phyloP scores from a whole-genome alignment of 768 basidiomycete species.

The Hygrophorus russula region DNA sequence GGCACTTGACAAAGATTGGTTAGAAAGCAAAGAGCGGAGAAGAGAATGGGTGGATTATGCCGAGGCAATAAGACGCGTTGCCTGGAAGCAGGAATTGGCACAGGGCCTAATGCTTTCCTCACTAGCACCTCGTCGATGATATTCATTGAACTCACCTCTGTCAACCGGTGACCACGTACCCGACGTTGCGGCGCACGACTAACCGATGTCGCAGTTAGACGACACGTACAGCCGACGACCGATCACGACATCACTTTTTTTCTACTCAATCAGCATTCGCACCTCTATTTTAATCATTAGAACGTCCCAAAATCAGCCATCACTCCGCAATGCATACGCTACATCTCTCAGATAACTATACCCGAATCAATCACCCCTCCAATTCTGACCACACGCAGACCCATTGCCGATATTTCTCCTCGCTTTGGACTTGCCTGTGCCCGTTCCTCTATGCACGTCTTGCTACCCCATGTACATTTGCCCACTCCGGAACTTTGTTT shows the following conservation, averaged over 20 bases:
- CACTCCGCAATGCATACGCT: too few relatives aligned
- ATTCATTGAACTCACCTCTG: not conserved
- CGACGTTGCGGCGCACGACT: not conserved
- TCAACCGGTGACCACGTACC: not conserved
- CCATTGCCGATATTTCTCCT: not conserved
- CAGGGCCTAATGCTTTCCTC: constrained; percentile 67
- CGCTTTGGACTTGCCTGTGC: not conserved
- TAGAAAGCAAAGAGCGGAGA: constrained; percentile 67
- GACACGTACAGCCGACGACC: too few relatives aligned
- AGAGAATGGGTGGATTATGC: constrained; percentile 86
- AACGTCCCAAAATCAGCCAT: too few relatives aligned
- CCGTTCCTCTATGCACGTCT: not conserved
- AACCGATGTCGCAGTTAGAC: too few relatives aligned
- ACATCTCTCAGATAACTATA: not conserved
- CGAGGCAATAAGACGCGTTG: constrained; percentile 61
- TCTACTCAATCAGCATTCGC: too few relatives aligned
- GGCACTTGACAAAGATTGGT: constrained; percentile 68
- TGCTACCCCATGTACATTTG: not conserved
- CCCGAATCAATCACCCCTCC: not conserved
- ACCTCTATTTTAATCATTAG: too few relatives aligned
- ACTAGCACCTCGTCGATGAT: constrained; percentile 45
- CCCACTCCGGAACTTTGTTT: not conserved
- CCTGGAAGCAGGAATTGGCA: constrained; percentile 80
- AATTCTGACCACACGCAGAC: not conserved
- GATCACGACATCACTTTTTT: too few relatives aligned